Evolutionary conservation across 1,139 yeast genomes (phyloP).

Genomic region (Suhomyces wounanorum): DNA sequence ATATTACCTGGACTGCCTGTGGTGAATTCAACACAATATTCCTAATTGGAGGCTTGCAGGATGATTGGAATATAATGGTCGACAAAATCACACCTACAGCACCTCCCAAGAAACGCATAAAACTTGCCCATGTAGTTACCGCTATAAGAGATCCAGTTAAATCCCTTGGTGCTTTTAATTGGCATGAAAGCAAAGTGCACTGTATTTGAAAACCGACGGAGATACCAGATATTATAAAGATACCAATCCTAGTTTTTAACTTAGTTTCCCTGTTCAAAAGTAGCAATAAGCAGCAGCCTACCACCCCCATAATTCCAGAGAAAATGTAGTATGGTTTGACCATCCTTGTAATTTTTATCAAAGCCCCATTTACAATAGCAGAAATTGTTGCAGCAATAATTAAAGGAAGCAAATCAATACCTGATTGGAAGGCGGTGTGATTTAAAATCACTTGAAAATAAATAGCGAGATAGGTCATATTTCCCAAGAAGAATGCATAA

Average conservation of each 20-base stretch:
- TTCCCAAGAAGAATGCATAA: conserved; percentile 21
- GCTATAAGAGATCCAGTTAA: conserved; percentile 22
- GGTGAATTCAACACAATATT: conserved; percentile 12
- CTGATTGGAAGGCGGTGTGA: conserved; percentile 23
- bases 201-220: conserved; percentile 25
- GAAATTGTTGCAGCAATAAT: conserved; percentile 21
- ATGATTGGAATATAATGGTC: conserved; percentile 19
- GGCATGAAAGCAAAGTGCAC: conserved; percentile 22
- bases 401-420: conserved; percentile 24
- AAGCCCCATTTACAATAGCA: conserved; percentile 20
- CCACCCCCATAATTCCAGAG: conserved; percentile 21
- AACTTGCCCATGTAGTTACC: conserved; percentile 23
- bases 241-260: conserved; percentile 19
- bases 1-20: conserved; percentile 7
- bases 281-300: conserved; percentile 21
- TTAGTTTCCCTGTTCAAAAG: conserved; percentile 18
- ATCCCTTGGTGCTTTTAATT: conserved; percentile 26
- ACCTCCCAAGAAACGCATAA: conserved; percentile 22
- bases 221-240: conserved; percentile 23
- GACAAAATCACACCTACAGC: conserved; percentile 21
- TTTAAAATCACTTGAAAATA: conserved; percentile 25
- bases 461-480: conserved; percentile 23
- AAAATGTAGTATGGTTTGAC: conserved; percentile 21
- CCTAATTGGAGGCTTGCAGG: conserved; percentile 7
- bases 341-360: conserved; percentile 19